Percentiles rank a stretch among this genome's conserved stretches.
phyloP scores from a whole-genome alignment of 768 basidiomycete species.

The Chlorophyllum brunneum region DNA sequence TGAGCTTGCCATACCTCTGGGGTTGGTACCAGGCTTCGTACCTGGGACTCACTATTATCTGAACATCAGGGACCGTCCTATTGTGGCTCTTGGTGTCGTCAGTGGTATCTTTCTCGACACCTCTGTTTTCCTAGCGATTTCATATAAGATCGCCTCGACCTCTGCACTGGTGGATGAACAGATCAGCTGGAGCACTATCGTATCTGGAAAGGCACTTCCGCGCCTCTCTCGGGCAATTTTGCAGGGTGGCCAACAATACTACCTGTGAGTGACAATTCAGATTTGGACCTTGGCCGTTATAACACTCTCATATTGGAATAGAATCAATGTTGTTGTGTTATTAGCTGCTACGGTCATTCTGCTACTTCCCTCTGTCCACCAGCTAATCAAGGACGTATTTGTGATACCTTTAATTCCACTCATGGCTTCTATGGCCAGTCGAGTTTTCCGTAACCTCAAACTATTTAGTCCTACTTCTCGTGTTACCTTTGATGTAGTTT shows the following conservation, averaged over 20 bases:
- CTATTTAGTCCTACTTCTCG: too few species aligned
- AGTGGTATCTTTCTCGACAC: not conserved
- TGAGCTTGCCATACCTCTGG: not conserved
- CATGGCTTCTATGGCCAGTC: too few species aligned
- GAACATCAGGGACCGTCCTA: not conserved
- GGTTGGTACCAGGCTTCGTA: not conserved
- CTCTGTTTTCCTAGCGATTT: too few species aligned
- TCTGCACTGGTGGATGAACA: not conserved
- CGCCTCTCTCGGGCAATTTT: not conserved
- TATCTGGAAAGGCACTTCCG: not conserved
- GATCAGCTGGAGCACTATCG: not conserved
- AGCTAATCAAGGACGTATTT: too few species aligned
- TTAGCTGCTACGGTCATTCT: too few species aligned
- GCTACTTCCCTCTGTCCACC: too few species aligned
- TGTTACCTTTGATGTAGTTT: too few species aligned
- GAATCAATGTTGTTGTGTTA: too few species aligned
- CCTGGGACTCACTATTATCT: not conserved
- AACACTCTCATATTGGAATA: too few species aligned
- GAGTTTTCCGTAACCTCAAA: too few species aligned
- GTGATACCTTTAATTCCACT: too few species aligned
- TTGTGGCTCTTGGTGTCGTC: not conserved
- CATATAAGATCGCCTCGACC: not conserved
- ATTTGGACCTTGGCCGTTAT: too few species aligned
- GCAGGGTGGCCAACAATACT: not conserved
- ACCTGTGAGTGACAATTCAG: not conserved